phyloP scores from a whole-genome alignment of 208 protist species.

The Trypanosoma scelopori region DNA sequence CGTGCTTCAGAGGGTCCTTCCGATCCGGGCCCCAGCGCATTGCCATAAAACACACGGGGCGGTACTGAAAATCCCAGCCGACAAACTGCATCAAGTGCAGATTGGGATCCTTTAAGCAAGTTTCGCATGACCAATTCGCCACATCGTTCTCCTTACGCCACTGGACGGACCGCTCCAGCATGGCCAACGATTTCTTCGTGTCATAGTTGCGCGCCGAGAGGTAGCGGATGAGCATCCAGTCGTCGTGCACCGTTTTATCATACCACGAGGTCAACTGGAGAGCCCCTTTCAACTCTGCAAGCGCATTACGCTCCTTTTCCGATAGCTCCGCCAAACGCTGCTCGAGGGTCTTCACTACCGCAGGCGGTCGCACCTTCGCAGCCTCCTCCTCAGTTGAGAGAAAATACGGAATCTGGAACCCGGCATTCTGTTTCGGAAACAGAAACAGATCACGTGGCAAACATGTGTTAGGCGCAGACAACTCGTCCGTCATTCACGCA shows the following conservation, averaged over 20 bases:
- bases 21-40: slow-evolving; percentile 83
- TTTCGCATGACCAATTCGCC: slow-evolving; percentile 54
- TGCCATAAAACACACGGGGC: slow-evolving; percentile 82
- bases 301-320: slow-evolving; percentile 34
- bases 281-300: slow-evolving; percentile 37
- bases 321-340: slow-evolving; percentile 58
- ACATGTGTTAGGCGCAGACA: slow-evolving; percentile 23
- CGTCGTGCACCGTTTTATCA: slow-evolving; percentile 46
- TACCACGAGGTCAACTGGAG: slow-evolving; percentile 62
- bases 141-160: slow-evolving; percentile 65
- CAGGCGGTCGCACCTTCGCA: slow-evolving; percentile 62
- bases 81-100: slow-evolving; percentile 82
- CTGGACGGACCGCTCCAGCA: slow-evolving; percentile 70
- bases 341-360: slow-evolving; percentile 77
- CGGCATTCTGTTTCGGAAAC: slow-evolving; percentile 66
- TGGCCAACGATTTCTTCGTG: slow-evolving; percentile 51
- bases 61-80: slow-evolving; percentile 73
- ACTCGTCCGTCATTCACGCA: slow-evolving; percentile 2
- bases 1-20: slow-evolving; percentile 69
- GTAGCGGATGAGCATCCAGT: slow-evolving; percentile 73
- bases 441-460: slow-evolving; percentile 69
- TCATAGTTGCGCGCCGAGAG: slow-evolving; percentile 71
- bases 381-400: slow-evolving; percentile 54
- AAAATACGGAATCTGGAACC: slow-evolving; percentile 82
- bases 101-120: slow-evolving; percentile 61